These are phyloP conservation scores for Obelidium mucronatum DNA, from an alignment of 192 early-diverging fungal species.

Conservation along the genomic window DNA sequence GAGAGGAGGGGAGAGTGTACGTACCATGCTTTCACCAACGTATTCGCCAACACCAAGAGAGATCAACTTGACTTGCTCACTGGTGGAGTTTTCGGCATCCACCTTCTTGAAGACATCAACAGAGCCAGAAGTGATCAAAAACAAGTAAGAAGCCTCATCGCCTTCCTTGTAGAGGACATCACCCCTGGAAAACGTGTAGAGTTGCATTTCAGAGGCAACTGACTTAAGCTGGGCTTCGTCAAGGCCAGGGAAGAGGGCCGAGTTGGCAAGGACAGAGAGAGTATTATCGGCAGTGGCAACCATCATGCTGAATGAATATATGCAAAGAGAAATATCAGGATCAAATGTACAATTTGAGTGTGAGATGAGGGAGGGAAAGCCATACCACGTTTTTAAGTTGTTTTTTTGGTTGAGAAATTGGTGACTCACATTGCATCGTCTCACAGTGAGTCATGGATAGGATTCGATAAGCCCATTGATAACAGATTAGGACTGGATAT, in stretches of 20 bases:
- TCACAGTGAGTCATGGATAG: too few species aligned
- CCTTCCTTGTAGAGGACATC: slow-evolving; percentile 32
- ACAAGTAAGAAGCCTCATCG: slow-evolving; percentile 18
- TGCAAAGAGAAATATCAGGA: too few species aligned
- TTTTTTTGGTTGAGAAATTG: too few species aligned
- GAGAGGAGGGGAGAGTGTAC: neutral
- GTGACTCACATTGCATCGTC: too few species aligned
- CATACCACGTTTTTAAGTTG: too few species aligned
- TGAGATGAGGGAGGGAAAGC: too few species aligned
- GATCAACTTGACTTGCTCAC: slow-evolving; percentile 33
- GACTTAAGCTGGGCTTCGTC: slow-evolving; percentile 22
- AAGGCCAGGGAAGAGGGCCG: slow-evolving; percentile 32
- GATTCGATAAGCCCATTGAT: too few species aligned
- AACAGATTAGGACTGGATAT: too few species aligned
- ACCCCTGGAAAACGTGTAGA: slow-evolving; percentile 5
- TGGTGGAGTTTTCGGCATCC: neutral
- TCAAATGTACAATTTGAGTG: too few species aligned
- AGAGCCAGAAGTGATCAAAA: slow-evolving; percentile 19
- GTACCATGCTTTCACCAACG: slow-evolving; percentile 35
- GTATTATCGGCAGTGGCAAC: neutral
- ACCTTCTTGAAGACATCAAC: slow-evolving; percentile 30
- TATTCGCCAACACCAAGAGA: slow-evolving; percentile 32
- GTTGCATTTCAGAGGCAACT: slow-evolving; percentile 26
- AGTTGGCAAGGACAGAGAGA: slow-evolving; percentile 11
- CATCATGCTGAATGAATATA: too few species aligned